Base-by-base conservation (phyloP, 83 land plant species). In the Isoetes engelmannii region DNA sequence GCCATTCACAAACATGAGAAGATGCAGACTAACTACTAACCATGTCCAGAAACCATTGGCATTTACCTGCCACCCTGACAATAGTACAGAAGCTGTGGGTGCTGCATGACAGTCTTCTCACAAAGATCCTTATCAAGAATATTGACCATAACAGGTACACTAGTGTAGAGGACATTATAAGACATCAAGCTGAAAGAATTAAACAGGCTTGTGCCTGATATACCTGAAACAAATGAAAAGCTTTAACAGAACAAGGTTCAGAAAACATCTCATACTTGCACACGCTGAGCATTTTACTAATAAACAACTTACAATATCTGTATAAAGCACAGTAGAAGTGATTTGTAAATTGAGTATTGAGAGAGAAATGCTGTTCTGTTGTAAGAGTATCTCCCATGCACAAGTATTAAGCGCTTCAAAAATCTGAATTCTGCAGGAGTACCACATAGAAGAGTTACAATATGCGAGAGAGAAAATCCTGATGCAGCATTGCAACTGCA, bases 381-480 rank as follows among this genome's bases (percentile, higher is more conserved):
- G 80, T 93, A 93, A 19, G 98, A 93, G 81, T 93, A 90, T 50
- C 98, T 80, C 49, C 98, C 98, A 78, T 93, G 98, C 9, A 93
- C 86, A 70, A 93, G 89, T 58, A 93, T 90, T 74, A 93, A 74
- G 57, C 98, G 84, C 70, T 84, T 90, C 56, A 93, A 82, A 69
- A 90, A 93, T 59, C 85, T 80, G 79, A 93, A 93, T 59, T 86
- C 98, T 93, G 87, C 72, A 80, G 70, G 20, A 47, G 48, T 37
- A 59, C 28, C 18, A 59, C 9, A 59, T 59, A 42, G 3, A 19
- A 59, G 12, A 59, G 8, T 18, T 59, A 59, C 37, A 28, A 28
- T 28, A 28, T 28, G 37, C 37, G 2, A 28, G 37, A 2, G 37
- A 28, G 37, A 28, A 28, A 28, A 28, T 28, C 2, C 37, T 28